A percentile compares a stretch with the other conserved stretches of the same genome.
These are phyloP conservation scores for Mortierella sp. DNA, from an alignment of 371 early-diverging fungal species.

Conservation along the genomic window DNA sequence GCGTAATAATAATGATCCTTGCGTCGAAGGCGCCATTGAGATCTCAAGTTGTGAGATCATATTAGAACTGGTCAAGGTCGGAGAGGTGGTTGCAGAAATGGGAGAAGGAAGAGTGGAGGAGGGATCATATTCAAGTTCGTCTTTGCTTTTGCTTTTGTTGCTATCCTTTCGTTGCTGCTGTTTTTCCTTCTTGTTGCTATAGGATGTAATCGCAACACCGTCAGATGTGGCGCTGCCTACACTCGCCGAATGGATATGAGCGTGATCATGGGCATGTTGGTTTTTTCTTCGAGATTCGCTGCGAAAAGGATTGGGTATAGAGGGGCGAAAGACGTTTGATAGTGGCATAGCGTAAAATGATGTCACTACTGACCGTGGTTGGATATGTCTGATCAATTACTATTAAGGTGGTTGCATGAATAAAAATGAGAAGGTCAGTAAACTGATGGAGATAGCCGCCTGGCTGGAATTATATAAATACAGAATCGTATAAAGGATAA, in stretches of 20 bases:
- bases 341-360: conserved; percentile 26
- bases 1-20: background rate
- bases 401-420: background rate
- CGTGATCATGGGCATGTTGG: background rate
- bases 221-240: background rate
- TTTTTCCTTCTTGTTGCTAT: background rate
- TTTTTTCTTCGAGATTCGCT: conserved; percentile 10
- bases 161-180: background rate
- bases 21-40: conserved; percentile 8
- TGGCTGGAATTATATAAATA: background rate
- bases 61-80: background rate
- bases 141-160: background rate
- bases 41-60: conserved; percentile 14
- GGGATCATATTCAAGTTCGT: background rate
- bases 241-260: background rate
- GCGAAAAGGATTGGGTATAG: conserved; percentile 39
- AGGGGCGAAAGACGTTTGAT: conserved; percentile 40
- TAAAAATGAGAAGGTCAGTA: background rate
- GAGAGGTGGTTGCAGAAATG: background rate
- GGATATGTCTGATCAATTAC: conserved; percentile 5
- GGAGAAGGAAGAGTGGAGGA: background rate
- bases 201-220: background rate
- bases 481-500: background rate
- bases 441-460: background rate
- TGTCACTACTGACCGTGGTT: background rate